Evolutionary conservation across 1,284 basidiomycete genomes (phyloP).

Genomic region (Tilletia horrida): DNA sequence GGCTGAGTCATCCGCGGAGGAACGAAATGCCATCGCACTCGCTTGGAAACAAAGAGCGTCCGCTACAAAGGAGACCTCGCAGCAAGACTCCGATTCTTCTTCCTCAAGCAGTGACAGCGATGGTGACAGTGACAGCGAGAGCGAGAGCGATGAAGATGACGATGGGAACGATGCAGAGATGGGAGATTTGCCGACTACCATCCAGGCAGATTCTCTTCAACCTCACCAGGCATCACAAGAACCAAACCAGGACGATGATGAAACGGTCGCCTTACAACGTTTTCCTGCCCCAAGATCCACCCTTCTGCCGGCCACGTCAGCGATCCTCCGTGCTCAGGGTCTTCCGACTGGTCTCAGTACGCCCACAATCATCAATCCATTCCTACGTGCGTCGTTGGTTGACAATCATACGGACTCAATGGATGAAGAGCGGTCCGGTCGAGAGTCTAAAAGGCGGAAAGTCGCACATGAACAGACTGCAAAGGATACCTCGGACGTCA

Average conservation of each 20-base stretch:
- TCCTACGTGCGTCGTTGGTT: conserved; percentile 28
- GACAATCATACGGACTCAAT: neutral
- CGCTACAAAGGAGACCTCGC: neutral
- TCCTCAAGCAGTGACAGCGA: conserved; percentile 7
- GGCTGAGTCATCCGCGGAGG: neutral
- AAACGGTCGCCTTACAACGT: neutral
- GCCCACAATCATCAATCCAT: conserved; percentile 37
- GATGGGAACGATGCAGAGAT: neutral
- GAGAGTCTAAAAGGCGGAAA: too few species aligned
- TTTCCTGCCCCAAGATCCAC: neutral
- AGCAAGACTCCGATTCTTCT: neutral
- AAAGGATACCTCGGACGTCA: neutral
- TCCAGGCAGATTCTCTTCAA: neutral
- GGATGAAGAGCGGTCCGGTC: too few species aligned
- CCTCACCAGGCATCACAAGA: neutral
- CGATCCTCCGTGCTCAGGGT: conserved; percentile 41
- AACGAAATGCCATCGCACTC: neutral
- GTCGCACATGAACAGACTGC: neutral
- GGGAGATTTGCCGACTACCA: neutral
- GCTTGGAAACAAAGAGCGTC: neutral
- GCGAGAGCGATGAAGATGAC: neutral
- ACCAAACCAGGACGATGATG: neutral
- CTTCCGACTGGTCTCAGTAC: conserved; percentile 40
- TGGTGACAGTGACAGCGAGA: neutral
- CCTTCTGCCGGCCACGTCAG: conserved; percentile 2